Conservation (phyloP, 805 yeast species). For the Blastobotrys attinorum region DNA sequence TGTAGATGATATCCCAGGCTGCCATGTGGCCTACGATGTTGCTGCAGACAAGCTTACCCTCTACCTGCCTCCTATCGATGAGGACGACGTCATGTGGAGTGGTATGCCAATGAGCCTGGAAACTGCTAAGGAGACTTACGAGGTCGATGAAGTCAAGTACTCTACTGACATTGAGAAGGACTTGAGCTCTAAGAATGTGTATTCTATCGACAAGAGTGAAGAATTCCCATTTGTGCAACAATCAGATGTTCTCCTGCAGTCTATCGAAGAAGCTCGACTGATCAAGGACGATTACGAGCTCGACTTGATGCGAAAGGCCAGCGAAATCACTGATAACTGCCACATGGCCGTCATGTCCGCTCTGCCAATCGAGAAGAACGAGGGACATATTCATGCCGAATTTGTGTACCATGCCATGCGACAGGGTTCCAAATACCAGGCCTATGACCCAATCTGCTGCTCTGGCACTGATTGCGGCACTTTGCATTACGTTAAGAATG, state of each 20-base stretch:
- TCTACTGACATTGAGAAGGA: conserved; percentile 39
- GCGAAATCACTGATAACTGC: conserved; percentile 77
- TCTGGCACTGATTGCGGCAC: conserved; percentile 89
- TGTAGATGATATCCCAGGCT: conserved; percentile 62
- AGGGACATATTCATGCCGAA: conserved; percentile 92
- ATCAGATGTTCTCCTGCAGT: conserved; percentile 34
- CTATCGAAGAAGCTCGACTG: conserved; percentile 80
- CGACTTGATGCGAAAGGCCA: conserved; percentile 67
- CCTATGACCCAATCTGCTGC: conserved; percentile 95
- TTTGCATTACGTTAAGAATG: conserved; percentile 81
- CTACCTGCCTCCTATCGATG: conserved; percentile 75
- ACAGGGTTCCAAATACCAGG: conserved; percentile 83
- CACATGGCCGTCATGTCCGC: conserved; percentile 93
- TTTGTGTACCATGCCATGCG: conserved; percentile 88
- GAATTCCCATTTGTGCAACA: conserved; percentile 16
- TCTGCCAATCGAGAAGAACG: conserved; percentile 74
- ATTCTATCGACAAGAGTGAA: conserved; percentile 19
- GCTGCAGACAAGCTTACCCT: conserved; percentile 50
- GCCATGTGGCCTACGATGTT: conserved; percentile 55
- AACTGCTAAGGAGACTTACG: conserved; percentile 57
- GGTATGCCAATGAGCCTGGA: conserved; percentile 71
- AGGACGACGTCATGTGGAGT: conserved; percentile 94
- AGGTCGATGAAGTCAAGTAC: conserved; percentile 76
- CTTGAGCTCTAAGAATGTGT: conserved; percentile 13
- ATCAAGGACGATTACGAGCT: conserved; percentile 82